phyloP scores from a whole-genome alignment of 106 monocot genomes.

The Vanilla planifolia region DNA sequence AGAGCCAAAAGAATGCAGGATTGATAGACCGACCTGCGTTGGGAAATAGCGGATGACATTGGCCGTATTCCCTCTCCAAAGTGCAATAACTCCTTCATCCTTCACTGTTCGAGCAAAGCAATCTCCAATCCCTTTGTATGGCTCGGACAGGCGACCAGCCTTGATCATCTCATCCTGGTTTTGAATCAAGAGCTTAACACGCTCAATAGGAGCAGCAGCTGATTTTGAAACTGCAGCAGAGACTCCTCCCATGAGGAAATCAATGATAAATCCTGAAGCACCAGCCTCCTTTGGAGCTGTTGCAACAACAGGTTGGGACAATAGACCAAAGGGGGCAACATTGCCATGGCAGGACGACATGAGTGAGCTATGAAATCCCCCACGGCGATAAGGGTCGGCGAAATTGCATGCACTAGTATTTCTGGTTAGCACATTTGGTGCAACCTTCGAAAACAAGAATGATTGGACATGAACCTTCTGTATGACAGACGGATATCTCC shows the following conservation, averaged over 20 bases:
- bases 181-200: conserved; percentile 38
- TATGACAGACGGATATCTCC: conserved; percentile 13
- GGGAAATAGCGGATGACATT: conserved; percentile 42
- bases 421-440: conserved; percentile 4
- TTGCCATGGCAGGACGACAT: neutral
- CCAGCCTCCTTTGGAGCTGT: conserved; percentile 26
- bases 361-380: conserved; percentile 8
- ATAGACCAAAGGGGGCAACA: neutral
- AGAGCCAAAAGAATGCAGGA: too few species aligned
- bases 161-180: conserved; percentile 45
- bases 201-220: conserved; percentile 40
- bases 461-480: conserved; percentile 21
- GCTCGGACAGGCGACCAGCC: conserved; percentile 29
- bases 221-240: conserved; percentile 38
- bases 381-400: neutral
- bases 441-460: neutral
- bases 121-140: conserved; percentile 28
- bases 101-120: conserved; percentile 30
- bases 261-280: conserved; percentile 13
- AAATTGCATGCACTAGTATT: conserved; percentile 9
- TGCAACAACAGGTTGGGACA: conserved; percentile 14
- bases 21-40: conserved; percentile 17
- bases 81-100: conserved; percentile 18
- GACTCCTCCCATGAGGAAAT: conserved; percentile 38
- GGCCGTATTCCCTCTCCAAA: conserved; percentile 28